Evolutionary conservation across 257 asterid genomes (phyloP), one percentile per base, ranked within the genome.

Genomic region (Cordia subcordata): DNA sequence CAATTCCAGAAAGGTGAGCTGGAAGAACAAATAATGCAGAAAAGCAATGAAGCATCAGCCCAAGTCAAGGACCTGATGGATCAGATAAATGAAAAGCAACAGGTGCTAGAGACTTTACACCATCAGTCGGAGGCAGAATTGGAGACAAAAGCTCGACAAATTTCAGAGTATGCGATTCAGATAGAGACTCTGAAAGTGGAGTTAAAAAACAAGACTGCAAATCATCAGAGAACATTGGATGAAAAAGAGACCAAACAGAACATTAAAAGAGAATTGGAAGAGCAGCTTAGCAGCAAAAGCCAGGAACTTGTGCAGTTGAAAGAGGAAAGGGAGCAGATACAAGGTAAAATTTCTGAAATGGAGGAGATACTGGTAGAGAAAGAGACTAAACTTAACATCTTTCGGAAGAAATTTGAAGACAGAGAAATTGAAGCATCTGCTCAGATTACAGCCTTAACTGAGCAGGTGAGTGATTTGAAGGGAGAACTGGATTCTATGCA

Each of bases 11-110:
- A 83, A 71, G 60, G 62, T 17, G 85, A 79, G 40, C 47, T 82
- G 60, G 94, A 79, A 76, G 80, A 77, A 68, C 75, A 82, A 72
- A 56, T 79, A 37, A 73, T 67, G 19, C 71, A 58, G 47, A 71
- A 70, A 76, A 72, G 72, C 44, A 58, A 67, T 18, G 85, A 85
- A 65, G 70, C 76, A 67, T 64, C 82, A 10, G 74, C 65, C 22
- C 77, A 71, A 61, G 57, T 79, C 39, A 78, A 73, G 81, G 77
- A 67, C 69, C 60, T 80, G 57, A 70, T 64, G 17, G 79, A 72
- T 39, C 75, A 82, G 66, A 49, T 79, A 55, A 62, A 61, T 40
- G 73, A 66, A 42, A 84, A 79, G 76, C 74, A 81, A 60, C 75
- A 15, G 63, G 88, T 77, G 66, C 39, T 81, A 62, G 85, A 76